Evolutionary conservation across 1,284 basidiomycete genomes (phyloP).

Genomic region (Rhizoctonia solani): DNA sequence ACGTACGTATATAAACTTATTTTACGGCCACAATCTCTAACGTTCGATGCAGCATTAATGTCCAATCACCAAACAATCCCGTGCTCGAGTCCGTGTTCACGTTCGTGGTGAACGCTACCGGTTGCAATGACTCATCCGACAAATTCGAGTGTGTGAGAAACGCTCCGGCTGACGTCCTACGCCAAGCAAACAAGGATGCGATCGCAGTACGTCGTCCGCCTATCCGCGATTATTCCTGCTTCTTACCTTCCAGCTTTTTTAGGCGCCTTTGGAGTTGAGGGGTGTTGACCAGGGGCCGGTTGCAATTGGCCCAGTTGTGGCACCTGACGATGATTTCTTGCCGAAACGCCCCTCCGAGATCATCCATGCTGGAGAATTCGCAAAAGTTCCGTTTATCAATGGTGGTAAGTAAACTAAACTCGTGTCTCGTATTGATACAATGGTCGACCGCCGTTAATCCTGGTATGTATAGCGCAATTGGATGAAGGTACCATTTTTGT

Average conservation of each 20-base stretch:
- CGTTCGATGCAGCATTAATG: not conserved
- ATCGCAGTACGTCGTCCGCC: not conserved
- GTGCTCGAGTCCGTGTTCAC: conserved; percentile 12
- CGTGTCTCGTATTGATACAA: not conserved
- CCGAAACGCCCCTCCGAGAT: conserved; percentile 44
- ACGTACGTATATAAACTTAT: not conserved
- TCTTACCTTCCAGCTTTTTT: not conserved
- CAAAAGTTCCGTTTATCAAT: conserved; percentile 47
- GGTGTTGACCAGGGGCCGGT: conserved; percentile 4
- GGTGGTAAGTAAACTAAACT: conserved; percentile 41
- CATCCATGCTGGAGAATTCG: conserved; percentile 43
- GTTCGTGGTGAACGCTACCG: conserved; percentile 22
- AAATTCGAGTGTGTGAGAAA: conserved; percentile 28
- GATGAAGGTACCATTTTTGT: conserved; percentile 40
- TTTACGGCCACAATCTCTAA: not conserved
- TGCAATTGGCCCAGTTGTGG: conserved; percentile 38
- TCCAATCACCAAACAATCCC: not conserved
- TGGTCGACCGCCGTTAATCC: too few species aligned
- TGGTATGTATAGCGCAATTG: not conserved
- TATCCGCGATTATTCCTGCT: not conserved
- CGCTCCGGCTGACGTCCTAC: conserved; percentile 12
- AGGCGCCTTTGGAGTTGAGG: not conserved
- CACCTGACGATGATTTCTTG: conserved; percentile 46
- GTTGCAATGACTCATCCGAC: conserved; percentile 7
- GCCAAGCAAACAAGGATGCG: conserved; percentile 7